Percentiles rank a stretch among this genome's conserved stretches.
Conservation (phyloP, 345 rosid genomes). For the Carallia brachiata region DNA sequence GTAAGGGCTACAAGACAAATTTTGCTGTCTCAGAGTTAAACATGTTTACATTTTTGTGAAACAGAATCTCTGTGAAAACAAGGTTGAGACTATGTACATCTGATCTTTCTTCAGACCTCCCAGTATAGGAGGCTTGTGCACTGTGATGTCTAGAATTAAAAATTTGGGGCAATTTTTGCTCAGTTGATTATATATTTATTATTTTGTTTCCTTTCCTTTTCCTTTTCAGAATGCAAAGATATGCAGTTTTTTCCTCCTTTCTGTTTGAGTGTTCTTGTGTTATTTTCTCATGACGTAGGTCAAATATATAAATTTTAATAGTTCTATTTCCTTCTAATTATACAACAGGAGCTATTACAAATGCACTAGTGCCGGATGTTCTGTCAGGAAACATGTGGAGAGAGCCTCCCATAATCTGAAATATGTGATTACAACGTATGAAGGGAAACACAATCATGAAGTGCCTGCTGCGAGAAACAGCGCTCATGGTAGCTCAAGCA, state of each 20-base stretch:
- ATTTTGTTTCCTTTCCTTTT: no score
- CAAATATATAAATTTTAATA: not conserved
- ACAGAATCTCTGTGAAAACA: no score
- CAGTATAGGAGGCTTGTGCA: no score
- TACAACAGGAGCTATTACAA: conserved; percentile 65
- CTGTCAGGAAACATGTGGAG: conserved; percentile 69
- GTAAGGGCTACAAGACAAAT: no score
- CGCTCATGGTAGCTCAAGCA: conserved; percentile 40
- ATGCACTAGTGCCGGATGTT: conserved; percentile 62
- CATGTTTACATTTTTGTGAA: no score
- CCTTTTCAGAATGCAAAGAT: no score
- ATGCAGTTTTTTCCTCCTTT: not conserved
- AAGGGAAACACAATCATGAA: conserved; percentile 71
- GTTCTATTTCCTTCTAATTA: not conserved
- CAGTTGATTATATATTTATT: no score
- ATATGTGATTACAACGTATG: conserved; percentile 56
- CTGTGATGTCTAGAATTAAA: no score
- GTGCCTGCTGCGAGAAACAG: conserved; percentile 80
- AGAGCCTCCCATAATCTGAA: conserved; percentile 63
- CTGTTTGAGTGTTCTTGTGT: not conserved
- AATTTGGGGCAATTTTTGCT: no score
- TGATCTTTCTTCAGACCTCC: no score
- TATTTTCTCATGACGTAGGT: not conserved
- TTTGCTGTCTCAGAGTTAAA: no score
- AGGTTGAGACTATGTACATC: no score